A percentile compares a stretch with the other conserved stretches of the same genome.
These are phyloP conservation scores for Usnea hakonensis DNA, from an alignment of 495 filamentous ascomycete species.

Conservation along the genomic window DNA sequence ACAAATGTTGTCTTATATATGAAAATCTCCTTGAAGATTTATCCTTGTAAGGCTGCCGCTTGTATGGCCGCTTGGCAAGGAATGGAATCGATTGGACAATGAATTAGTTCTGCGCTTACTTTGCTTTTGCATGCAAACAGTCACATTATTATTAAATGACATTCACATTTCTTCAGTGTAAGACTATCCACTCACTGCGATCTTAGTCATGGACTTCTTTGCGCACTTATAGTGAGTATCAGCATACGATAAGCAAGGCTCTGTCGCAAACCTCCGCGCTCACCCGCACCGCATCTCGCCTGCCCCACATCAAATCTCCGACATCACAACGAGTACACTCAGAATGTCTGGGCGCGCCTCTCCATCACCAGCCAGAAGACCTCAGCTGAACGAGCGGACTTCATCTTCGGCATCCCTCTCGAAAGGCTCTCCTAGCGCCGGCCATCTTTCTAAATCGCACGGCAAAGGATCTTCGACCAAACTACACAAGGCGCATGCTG, in stretches of 20 bases:
- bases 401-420: conserved; percentile 22
- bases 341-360: conserved; percentile 19
- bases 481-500: conserved; percentile 24
- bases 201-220: neutral
- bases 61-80: neutral
- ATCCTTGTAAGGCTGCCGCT: neutral
- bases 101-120: conserved; percentile 7
- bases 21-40: neutral
- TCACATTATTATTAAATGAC: neutral
- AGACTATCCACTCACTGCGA: neutral
- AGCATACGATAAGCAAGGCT: neutral
- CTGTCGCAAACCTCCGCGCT: conserved; percentile 4
- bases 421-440: conserved; percentile 18
- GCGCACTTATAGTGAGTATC: neutral
- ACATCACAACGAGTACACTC: neutral
- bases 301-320: neutral
- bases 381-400: conserved; percentile 18
- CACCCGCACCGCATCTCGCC: neutral
- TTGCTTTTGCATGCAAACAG: neutral
- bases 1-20: neutral
- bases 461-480: conserved; percentile 19
- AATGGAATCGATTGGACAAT: conserved; percentile 15
- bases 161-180: neutral
- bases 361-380: conserved; percentile 18
- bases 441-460: conserved; percentile 15